A percentile compares a stretch with the other conserved stretches of the same genome.
These are phyloP conservation scores for Mucor mucedo DNA, from an alignment of 371 early-diverging fungal species.

Conservation along the genomic window DNA sequence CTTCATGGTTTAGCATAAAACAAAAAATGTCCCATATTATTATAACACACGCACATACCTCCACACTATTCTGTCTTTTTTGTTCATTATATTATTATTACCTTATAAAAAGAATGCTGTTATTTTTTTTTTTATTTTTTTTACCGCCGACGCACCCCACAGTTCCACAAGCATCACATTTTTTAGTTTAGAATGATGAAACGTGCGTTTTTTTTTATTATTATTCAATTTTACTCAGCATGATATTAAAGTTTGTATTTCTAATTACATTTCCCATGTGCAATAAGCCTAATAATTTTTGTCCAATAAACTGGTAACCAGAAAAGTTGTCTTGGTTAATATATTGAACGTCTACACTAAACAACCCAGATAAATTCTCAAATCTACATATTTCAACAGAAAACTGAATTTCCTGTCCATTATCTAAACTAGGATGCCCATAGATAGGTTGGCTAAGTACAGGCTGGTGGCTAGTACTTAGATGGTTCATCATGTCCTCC, in stretches of 20 bases:
- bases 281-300: conserved; percentile 64
- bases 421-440: conserved; percentile 87
- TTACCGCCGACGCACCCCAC: not conserved
- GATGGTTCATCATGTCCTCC: not conserved
- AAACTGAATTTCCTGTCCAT: conserved; percentile 78
- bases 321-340: conserved; percentile 76
- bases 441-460: conserved; percentile 71
- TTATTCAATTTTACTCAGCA: not conserved
- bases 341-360: conserved; percentile 82
- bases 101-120: not conserved
- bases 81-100: not conserved
- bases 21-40: not conserved
- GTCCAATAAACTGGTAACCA: conserved; percentile 88
- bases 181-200: not conserved
- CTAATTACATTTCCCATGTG: conserved; percentile 43
- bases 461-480: not conserved
- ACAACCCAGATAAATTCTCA: conserved; percentile 84
- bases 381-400: conserved; percentile 88
- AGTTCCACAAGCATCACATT: not conserved
- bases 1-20: conserved; percentile 39
- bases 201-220: not conserved
- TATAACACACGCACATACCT: not conserved
- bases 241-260: conserved; percentile 21
- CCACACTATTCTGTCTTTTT: not conserved
- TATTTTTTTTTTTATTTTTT: not conserved